phyloP scores from a whole-genome alignment of 345 rosid genomes.

The Populus euphratica region DNA sequence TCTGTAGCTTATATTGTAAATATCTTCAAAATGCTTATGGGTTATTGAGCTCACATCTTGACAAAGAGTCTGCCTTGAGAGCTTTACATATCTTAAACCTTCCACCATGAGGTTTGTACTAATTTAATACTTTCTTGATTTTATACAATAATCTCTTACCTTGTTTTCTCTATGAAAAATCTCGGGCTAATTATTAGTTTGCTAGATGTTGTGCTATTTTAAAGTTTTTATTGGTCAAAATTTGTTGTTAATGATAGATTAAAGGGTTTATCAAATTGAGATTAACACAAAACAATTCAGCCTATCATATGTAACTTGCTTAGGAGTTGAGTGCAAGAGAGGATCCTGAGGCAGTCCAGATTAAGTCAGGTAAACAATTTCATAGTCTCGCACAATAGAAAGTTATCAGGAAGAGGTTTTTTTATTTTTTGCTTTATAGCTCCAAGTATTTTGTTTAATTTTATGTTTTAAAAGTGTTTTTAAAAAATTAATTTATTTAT shows the following conservation, averaged over 20 bases:
- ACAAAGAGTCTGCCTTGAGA: slow-evolving; percentile 23
- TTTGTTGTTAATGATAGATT: background rate
- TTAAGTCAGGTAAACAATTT: slow-evolving; percentile 68
- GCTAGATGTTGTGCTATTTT: background rate
- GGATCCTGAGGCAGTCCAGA: slow-evolving; percentile 97
- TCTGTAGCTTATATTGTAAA: slow-evolving; percentile 28
- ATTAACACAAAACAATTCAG: background rate
- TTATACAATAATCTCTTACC: background rate
- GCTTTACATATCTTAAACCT: slow-evolving; percentile 32
- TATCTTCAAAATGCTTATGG: slow-evolving; percentile 33
- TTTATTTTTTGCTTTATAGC: no score
- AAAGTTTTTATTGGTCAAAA: background rate
- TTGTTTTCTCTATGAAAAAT: background rate
- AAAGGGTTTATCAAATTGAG: background rate
- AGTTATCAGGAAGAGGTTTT: no score
- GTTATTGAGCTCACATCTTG: slow-evolving; percentile 25
- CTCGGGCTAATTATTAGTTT: background rate
- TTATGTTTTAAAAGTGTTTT: no score
- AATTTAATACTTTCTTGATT: background rate
- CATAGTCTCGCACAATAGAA: no score
- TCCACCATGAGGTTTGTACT: slow-evolving; percentile 69
- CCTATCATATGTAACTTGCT: slow-evolving; percentile 81
- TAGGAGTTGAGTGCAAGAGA: slow-evolving; percentile 88
- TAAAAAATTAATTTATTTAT: no score
- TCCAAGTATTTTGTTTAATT: no score